Base-by-base conservation (phyloP, 192 early-diverging fungal species). In the Chytriomyces confervae region DNA sequence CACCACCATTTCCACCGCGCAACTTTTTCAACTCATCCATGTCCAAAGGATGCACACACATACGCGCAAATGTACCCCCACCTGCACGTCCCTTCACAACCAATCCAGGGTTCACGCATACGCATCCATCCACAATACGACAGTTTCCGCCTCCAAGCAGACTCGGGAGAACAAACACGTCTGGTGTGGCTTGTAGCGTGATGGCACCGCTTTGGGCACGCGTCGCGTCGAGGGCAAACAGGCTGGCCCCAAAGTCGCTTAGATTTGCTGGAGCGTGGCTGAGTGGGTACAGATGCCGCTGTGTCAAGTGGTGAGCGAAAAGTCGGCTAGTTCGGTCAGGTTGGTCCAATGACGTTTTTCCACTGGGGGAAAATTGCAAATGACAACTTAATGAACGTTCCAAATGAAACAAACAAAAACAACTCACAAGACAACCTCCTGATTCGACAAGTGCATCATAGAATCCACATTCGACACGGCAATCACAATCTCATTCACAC, bases 271-370 rank as follows among this genome's bases (percentile, higher is more conserved):
- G 20, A 2, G 57, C 13, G 5, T 95, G 93, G 48, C 91, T 92
- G 10, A 97, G 84, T n/a, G 97, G 95, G 70, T 96, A 96, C 50
- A 97, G 89, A 67, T 87, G 87, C 51, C 93, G 89, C 81, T 97
- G 96, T 66, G 91, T 86, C 11, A 98, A 69, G 62, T 97, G 77
- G 69, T 97, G 93, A 66, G 86, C 83, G 36, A 93, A 90, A 18
- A 95, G 82, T 23, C 93, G 88, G 8, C 87, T 84, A 68, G 95
- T 80, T 9, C 91, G 90, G 80, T 96, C 94, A 6, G 64, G 71
- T 24, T 73, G 81, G 50, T 90, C 47, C 65, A 62, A 4, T 70
- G 49, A 61, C 72, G 46, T 36, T 36, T 36, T 36, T 36, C 36
- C 36, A 36, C 36, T 36, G 36, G 36, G 36, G 36, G 36, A 36